Evolutionary conservation across 768 basidiomycete species (phyloP), one percentile per base, ranked within the genome.

Genomic region (Gymnopilus dilepis): DNA sequence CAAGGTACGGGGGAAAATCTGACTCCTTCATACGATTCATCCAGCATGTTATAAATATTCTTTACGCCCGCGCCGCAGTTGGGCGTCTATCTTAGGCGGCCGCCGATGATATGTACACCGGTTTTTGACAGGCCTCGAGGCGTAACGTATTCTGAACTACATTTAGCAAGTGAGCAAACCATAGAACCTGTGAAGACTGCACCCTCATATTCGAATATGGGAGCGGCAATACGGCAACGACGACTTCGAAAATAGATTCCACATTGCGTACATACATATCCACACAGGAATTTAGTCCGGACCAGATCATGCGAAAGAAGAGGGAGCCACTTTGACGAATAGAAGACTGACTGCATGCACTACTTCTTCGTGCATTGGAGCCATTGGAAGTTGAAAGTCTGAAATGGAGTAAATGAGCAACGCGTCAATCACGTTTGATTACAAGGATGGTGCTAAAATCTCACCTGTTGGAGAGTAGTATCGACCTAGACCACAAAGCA

Each of bases 331-430:
- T 17, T 41, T 9, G 8, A 37, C 9, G 15, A 37, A 9, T 2
- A 8, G 15, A 37, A 8, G 34, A 37, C 7, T 5, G n/a, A 47
- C 45, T 8, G 19, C 1, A 22, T 22, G 7, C 19, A 13, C 6
- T 22, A 47, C 30, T 9, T 34, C 45, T 11, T 59, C 26, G 40
- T 40, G 33, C 58, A 59, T 24, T 59, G 34, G 33, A 41, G 51
- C 59, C 59, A 60, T 50, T 50, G 45, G 59, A 60, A 61, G 22
- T 56, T 61, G 45, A 61, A 61, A 15, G 54, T 61, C 60, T 56
- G 34, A 12, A 31, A 45, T 15, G 17, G 26, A 24, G 22, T 21
- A 48, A 21, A 22, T 26, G 15, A 24, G 21, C 13, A 31, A 21
- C 26, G 13, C 34, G 3, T 47, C 43, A 28, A 19, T 8, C n/a